Conservation (phyloP, 768 basidiomycete genomes). For the Suillus ampliporus region DNA sequence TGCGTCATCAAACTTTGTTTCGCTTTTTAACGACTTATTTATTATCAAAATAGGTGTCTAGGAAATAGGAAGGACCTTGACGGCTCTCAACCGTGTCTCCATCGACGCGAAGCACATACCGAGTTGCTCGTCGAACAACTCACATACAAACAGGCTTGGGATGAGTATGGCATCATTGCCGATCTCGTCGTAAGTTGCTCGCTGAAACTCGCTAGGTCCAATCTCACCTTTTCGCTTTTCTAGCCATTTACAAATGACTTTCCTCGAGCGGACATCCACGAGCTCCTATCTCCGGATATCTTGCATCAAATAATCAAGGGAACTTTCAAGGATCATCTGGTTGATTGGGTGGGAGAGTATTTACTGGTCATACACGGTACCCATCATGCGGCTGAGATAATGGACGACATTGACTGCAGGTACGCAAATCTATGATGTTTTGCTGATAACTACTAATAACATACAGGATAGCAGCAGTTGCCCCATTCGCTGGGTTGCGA, state of each 20-base stretch:
- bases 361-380: no score
- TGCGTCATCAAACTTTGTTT: constrained; percentile 17
- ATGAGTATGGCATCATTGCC: constrained; percentile 38
- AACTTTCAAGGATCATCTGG: constrained; percentile 49
- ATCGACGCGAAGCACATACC: constrained; percentile 23
- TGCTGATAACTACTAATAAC: background rate
- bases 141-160: constrained; percentile 40
- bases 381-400: no score
- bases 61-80: background rate
- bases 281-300: no score
- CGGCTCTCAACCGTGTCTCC: constrained; percentile 23
- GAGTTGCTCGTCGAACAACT: constrained; percentile 24
- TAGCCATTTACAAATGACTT: background rate
- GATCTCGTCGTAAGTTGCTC: constrained; percentile 20
- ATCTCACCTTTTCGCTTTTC: background rate
- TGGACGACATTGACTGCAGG: constrained; percentile 7
- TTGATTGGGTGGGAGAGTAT: constrained; percentile 34
- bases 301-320: constrained; percentile 57
- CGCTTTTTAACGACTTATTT: background rate
- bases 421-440: constrained; percentile 3
- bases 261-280: background rate
- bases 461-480: constrained; percentile 33
- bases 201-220: background rate
- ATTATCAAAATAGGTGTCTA: background rate
- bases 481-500: constrained; percentile 27